Evolutionary conservation across 2,329 filamentous ascomycete species (phyloP), one percentile per base, ranked within the genome.

Genomic region (Ophiostoma piceae): DNA sequence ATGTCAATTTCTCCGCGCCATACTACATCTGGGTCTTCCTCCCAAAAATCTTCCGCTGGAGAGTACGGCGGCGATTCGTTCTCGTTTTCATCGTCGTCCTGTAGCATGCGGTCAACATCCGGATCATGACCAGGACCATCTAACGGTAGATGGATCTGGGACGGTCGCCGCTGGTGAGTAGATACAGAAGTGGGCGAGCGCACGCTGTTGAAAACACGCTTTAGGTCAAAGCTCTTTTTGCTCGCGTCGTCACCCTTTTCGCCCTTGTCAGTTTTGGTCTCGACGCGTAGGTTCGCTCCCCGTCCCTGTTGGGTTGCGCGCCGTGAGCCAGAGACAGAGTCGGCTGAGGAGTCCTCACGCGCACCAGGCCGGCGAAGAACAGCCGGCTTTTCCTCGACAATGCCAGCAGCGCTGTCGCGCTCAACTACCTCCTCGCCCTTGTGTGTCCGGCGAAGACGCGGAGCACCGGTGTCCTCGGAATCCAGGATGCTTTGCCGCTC

Each of bases 351-450:
- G 8, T 62, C 51, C 22, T 60, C 67, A 41, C 47, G 65, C 9
- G n/a, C 65, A 66, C 37, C 35, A 9, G 65, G 37, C 39, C 65
- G 37, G 3, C 65, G 65, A 7, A 66, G 22, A 4, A 47, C 65
- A 0, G 79, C 79, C 2, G 79, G 78, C 5, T 77, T 78, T 64
- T 82, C 82, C 54, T 80, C 79, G 32, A 77, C 74, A 29, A 72
- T 75, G 51, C 79, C 77, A n/a, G 72, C 74, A 57, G 79, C 78
- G 32, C 80, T 83, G 43, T 96, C 92, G 65, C 90, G 88, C 72
- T 94, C 93, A 19, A 98, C 85, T 19, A 97, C 79, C 77, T 98
- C 95, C 71, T 97, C 94, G 14, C 95, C 95, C 79, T 98, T 98
- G 81, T 98, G 94, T 1, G 94, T 97, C 74, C 92, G 88, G 75